Evolutionary conservation across 352 stramenopile species (phyloP).

Genomic region (Pythium monospermum): DNA sequence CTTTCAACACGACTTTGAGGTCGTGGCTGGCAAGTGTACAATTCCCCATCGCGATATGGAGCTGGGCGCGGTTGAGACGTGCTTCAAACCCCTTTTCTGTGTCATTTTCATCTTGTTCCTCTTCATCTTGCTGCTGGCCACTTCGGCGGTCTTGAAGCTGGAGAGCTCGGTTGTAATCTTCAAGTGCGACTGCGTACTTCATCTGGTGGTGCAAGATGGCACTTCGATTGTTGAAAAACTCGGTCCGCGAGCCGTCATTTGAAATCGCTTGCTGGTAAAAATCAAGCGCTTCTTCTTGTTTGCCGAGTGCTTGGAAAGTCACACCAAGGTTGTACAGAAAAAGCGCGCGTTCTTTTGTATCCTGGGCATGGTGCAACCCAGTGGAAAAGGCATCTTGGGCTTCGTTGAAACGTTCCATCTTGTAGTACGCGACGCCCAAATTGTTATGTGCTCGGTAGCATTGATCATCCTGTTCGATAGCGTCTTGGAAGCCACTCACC

Average conservation of each 20-base stretch:
- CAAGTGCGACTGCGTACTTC: slow-evolving; percentile 40
- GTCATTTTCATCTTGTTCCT: background rate
- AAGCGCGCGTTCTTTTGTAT: slow-evolving; percentile 25
- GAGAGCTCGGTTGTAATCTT: slow-evolving; percentile 50
- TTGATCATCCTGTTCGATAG: slow-evolving; percentile 33
- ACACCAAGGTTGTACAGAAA: slow-evolving; percentile 49
- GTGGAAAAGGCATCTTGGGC: slow-evolving; percentile 37
- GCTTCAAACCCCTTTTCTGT: slow-evolving; percentile 24
- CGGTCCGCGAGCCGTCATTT: slow-evolving; percentile 28
- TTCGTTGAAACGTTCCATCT: slow-evolving; percentile 39
- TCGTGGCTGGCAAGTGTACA: slow-evolving; percentile 39
- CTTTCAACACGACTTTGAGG: slow-evolving; percentile 19
- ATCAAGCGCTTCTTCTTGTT: slow-evolving; percentile 37
- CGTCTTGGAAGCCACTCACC: slow-evolving; percentile 41
- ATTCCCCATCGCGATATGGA: slow-evolving; percentile 48
- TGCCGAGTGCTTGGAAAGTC: slow-evolving; percentile 31
- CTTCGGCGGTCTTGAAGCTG: slow-evolving; percentile 11
- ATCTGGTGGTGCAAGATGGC: slow-evolving; percentile 50
- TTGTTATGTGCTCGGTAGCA: slow-evolving; percentile 45
- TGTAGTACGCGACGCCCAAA: slow-evolving; percentile 38
- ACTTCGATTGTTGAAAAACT: slow-evolving; percentile 59
- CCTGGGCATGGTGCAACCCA: slow-evolving; percentile 26
- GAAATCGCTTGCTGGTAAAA: slow-evolving; percentile 51
- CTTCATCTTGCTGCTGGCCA: background rate
- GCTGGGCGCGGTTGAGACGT: slow-evolving; percentile 44